Evolutionary conservation across 1,284 basidiomycete species (phyloP).

Genomic region (Cryptococcus hybrid): DNA sequence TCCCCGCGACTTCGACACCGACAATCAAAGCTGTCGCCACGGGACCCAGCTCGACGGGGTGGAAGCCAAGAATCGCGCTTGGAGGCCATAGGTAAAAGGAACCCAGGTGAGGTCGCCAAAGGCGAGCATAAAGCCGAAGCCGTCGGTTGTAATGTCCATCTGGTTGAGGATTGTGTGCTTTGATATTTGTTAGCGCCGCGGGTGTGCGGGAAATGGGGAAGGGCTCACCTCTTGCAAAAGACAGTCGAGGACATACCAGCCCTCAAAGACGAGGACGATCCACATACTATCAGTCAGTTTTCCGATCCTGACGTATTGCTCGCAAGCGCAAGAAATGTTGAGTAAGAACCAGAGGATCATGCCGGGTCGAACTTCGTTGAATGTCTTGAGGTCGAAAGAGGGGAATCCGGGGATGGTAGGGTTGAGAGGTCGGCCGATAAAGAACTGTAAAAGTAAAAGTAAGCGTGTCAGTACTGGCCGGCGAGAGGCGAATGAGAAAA

Average conservation of each 20-base stretch:
- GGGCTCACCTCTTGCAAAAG: conserved; percentile 78
- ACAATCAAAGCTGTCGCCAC: conserved; percentile 63
- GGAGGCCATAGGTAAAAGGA: conserved; percentile 90
- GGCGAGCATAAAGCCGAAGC: conserved; percentile 98
- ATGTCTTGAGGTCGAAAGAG: conserved; percentile 91
- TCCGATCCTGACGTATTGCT: conserved; percentile 76
- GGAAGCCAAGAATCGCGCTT: conserved; percentile 92
- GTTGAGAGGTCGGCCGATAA: conserved; percentile 94
- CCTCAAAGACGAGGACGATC: conserved; percentile 82
- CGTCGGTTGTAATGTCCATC: conserved; percentile 98
- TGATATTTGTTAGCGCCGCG: background rate
- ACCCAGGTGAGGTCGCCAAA: conserved; percentile 94
- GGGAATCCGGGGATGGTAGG: conserved; percentile 59
- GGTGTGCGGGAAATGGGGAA: background rate
- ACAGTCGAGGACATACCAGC: conserved; percentile 81
- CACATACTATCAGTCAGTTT: conserved; percentile 86
- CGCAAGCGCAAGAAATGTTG: conserved; percentile 87
- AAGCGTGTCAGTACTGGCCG: too few species aligned
- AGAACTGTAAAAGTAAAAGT: conserved; percentile 64
- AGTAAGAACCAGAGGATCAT: conserved; percentile 92
- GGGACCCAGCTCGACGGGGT: conserved; percentile 71
- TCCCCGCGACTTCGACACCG: conserved; percentile 70
- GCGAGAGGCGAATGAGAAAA: background rate
- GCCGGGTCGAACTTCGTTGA: conserved; percentile 94
- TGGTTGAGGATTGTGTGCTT: conserved; percentile 78